Conservation (phyloP, 2,329 filamentous ascomycete species). For the Talaromyces albobiverticillius region DNA sequence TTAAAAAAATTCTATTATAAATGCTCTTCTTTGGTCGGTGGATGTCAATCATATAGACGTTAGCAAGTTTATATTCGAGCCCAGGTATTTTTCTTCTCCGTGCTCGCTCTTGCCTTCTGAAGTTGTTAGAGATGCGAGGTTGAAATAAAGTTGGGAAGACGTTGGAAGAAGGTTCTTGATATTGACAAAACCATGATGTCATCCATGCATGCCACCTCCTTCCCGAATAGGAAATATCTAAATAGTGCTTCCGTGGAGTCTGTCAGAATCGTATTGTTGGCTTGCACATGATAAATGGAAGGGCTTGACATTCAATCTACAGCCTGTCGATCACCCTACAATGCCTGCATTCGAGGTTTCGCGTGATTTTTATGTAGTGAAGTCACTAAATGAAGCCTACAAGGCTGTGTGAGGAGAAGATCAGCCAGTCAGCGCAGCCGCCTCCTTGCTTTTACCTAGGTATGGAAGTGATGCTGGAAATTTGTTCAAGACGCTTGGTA, state of each 20-base stretch:
- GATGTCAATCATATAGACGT: background rate
- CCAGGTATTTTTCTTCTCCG: too few species aligned
- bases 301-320: background rate
- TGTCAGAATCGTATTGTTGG: too few species aligned
- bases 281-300: background rate
- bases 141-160: background rate
- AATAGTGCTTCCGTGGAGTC: too few species aligned
- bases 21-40: background rate
- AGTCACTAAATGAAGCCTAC: background rate
- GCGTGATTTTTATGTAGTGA: background rate
- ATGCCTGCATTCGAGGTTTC: background rate
- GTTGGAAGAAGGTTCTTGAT: background rate
- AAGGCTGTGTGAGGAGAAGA: background rate
- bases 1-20: too few species aligned
- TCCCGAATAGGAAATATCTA: conserved; percentile 4
- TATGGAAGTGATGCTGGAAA: background rate
- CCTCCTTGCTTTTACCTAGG: too few species aligned
- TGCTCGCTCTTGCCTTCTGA: too few species aligned
- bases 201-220: background rate
- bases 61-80: too few species aligned
- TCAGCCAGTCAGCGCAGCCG: background rate
- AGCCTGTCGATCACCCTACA: background rate
- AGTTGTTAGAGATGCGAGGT: background rate
- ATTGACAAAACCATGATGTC: background rate
- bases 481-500: background rate